These are phyloP conservation scores for Cytidiella melzeri DNA, from an alignment of 768 basidiomycete species.

Conservation along the genomic window DNA sequence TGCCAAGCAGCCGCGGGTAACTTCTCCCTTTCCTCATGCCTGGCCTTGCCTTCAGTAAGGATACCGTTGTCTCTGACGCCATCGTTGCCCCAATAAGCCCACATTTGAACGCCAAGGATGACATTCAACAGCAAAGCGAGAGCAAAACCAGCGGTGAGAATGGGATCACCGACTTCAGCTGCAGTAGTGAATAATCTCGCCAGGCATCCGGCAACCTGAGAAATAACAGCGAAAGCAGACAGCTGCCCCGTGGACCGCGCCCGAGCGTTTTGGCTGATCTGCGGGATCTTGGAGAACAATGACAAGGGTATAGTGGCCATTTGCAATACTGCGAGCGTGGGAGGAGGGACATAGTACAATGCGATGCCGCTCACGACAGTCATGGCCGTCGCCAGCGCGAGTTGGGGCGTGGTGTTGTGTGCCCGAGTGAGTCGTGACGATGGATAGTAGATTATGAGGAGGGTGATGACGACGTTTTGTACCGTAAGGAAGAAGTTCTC, in stretches of 20 bases:
- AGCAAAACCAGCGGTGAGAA: slow-evolving; percentile 80
- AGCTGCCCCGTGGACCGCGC: slow-evolving; percentile 86
- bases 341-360: slow-evolving; percentile 43
- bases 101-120: slow-evolving; percentile 81
- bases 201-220: slow-evolving; percentile 83
- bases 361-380: slow-evolving; percentile 30
- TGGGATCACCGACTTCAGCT: slow-evolving; percentile 77
- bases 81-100: slow-evolving; percentile 72
- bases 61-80: slow-evolving; percentile 23
- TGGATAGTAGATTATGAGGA: slow-evolving; percentile 73
- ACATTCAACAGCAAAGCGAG: slow-evolving; percentile 79
- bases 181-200: slow-evolving; percentile 92
- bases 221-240: slow-evolving; percentile 84
- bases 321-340: slow-evolving; percentile 65
- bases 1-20: slow-evolving; percentile 9
- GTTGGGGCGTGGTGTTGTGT: slow-evolving; percentile 22
- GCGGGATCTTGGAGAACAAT: slow-evolving; percentile 89
- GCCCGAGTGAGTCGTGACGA: slow-evolving; percentile 27
- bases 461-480: slow-evolving; percentile 83
- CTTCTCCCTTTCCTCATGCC: slow-evolving; percentile 22
- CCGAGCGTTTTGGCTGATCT: slow-evolving; percentile 78
- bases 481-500: slow-evolving; percentile 92
- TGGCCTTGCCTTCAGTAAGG: slow-evolving; percentile 17
- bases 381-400: slow-evolving; percentile 27
- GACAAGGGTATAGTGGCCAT: slow-evolving; percentile 85